A percentile compares a stretch with the other conserved stretches of the same genome.
These are phyloP conservation scores for Rosa multiflora DNA, from an alignment of 306 rosid genomes.

Conservation along the genomic window DNA sequence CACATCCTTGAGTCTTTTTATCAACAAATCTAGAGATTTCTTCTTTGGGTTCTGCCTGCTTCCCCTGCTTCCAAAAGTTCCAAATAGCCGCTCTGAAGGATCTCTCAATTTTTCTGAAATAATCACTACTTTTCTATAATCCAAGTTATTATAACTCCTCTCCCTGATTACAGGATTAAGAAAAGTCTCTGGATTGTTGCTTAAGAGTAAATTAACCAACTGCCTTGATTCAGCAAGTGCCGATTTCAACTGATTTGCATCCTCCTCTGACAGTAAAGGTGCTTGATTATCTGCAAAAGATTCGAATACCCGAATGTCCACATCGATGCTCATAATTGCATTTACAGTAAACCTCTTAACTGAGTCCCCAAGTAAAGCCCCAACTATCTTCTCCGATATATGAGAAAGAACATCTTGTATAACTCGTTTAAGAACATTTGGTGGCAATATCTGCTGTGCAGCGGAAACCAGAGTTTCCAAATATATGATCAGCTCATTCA, in stretches of 20 bases:
- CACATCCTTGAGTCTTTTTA: slow-evolving; percentile 88
- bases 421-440: slow-evolving; percentile 86
- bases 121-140: slow-evolving; percentile 72
- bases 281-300: slow-evolving; percentile 90
- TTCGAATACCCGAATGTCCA: slow-evolving; percentile 76
- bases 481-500: slow-evolving; percentile 86
- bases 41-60: slow-evolving; percentile 88
- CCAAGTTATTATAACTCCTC: slow-evolving; percentile 82
- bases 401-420: slow-evolving; percentile 80
- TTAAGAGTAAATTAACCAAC: slow-evolving; percentile 70
- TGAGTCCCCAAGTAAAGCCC: slow-evolving; percentile 66
- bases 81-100: slow-evolving; percentile 86
- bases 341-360: slow-evolving; percentile 75
- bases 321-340: slow-evolving; percentile 79
- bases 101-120: slow-evolving; percentile 90
- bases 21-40: slow-evolving; percentile 70
- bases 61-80: slow-evolving; percentile 87
- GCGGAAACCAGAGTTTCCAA: slow-evolving; percentile 94
- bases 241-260: slow-evolving; percentile 64
- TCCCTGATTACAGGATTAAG: slow-evolving; percentile 94
- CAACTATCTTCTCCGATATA: slow-evolving; percentile 81
- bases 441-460: slow-evolving; percentile 92
- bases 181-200: slow-evolving; percentile 91
- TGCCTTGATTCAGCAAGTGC: slow-evolving; percentile 83
- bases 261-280: slow-evolving; percentile 68